Conservation (phyloP, 106 monocot species). For the Dioscorea alata region DNA sequence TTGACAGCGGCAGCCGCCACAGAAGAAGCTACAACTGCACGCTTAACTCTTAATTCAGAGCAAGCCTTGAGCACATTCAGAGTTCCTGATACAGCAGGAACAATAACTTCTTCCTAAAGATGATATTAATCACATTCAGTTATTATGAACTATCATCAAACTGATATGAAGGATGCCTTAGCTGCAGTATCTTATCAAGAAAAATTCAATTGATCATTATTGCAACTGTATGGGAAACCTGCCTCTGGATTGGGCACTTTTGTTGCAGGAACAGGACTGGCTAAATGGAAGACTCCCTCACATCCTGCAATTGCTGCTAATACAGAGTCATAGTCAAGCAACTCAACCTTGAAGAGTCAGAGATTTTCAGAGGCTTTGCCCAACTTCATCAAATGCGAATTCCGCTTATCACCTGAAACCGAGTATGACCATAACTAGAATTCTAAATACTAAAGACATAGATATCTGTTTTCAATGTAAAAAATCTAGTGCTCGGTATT, state of each 20-base stretch:
- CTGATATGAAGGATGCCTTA: too few species aligned
- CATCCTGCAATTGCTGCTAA: constrained; percentile 58
- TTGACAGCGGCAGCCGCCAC: background rate
- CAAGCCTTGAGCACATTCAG: constrained; percentile 38
- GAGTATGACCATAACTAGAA: background rate
- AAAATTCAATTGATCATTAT: too few species aligned
- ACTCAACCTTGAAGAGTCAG: constrained; percentile 58
- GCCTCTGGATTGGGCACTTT: constrained; percentile 64
- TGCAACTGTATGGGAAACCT: background rate
- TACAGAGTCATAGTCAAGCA: constrained; percentile 61
- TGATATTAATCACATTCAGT: background rate
- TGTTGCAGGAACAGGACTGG: constrained; percentile 55
- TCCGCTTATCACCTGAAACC: constrained; percentile 55
- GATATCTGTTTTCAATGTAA: too few species aligned
- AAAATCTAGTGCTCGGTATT: too few species aligned
- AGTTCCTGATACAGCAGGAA: constrained; percentile 33
- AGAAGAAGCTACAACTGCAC: constrained; percentile 28
- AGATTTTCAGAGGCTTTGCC: constrained; percentile 52
- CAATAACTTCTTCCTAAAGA: constrained; percentile 26
- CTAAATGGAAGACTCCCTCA: constrained; percentile 82
- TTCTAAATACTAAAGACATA: background rate
- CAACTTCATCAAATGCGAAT: constrained; percentile 61
- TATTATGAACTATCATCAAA: too few species aligned
- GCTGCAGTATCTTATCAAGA: too few species aligned
- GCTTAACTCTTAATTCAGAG: constrained; percentile 16